Evolutionary conservation across 2,329 filamentous ascomycete genomes (phyloP), one percentile per base, ranked within the genome.

Genomic region (Aschersonia sp.): DNA sequence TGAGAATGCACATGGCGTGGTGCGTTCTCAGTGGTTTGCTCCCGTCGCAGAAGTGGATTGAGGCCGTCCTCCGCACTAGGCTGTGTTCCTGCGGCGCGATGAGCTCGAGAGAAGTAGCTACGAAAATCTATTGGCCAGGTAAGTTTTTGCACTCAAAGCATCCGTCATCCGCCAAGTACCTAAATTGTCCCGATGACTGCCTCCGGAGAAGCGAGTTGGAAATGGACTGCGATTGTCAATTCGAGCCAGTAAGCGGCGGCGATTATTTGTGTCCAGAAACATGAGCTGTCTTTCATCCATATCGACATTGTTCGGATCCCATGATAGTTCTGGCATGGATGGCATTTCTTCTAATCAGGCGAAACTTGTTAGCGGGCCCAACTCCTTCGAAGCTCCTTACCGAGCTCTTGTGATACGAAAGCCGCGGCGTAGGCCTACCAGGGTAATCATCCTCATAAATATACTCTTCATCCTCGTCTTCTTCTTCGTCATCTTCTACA

Each of bases 21-120:
- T 7, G 70, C 58, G 35, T 58, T 58, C 14, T 79, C 73, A 48
- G 68, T 66, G 30, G 59, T 62, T 30, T 64, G 57, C 29, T 68
- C 66, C 44, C 86, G 82, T 53, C 88, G 83, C 47, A 97, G 77
- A 10, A 97, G 72, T 42, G 90, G 90, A 58, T 97, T 96, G 29
- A 81, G 73, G 4, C 87, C 88, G 60, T 96, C 89, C 53, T 95
- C 87, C 35, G 76, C 73, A 31, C 72, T 72, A 49, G 76, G 72
- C 46, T 76, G 67, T 33, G 75, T 69, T 22, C 67, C 68, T 44
- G 71, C 71, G 47, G 73, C 63, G 49, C 78, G 71, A 55, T 79
- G 74, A 51, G 71, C 66, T 54, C 76, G 63, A 29, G 65, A 65
- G 70, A 64, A 70, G 50, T 69, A 71, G 54, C 63, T 72, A 42